phyloP scores from a whole-genome alignment of 257 asterid genomes.

The Salvia rosmarinus region DNA sequence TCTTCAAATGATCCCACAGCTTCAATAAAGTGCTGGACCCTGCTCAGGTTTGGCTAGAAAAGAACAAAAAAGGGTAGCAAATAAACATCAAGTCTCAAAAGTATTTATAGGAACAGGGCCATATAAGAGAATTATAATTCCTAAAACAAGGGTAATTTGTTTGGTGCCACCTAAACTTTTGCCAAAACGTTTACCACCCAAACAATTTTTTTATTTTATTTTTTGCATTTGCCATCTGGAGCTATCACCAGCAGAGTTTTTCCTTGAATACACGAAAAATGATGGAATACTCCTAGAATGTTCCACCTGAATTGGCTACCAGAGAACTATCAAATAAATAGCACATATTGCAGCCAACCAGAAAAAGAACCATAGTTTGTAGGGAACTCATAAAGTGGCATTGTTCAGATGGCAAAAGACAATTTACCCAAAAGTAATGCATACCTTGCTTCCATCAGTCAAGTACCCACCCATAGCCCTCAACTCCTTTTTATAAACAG shows the following conservation, averaged over 20 bases:
- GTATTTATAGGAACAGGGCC: neutral
- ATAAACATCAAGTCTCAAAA: conserved; percentile 27
- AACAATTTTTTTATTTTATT: neutral
- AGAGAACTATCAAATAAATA: neutral
- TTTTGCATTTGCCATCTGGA: neutral
- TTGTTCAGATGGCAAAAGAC: neutral
- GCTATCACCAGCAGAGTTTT: neutral
- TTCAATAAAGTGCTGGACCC: conserved; percentile 90
- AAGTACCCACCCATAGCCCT: conserved; percentile 77
- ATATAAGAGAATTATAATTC: conserved; percentile 11
- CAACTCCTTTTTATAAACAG: conserved; percentile 92
- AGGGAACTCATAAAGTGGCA: neutral
- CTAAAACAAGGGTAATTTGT: neutral
- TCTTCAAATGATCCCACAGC: conserved; percentile 95
- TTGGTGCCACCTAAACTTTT: neutral
- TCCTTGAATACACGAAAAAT: neutral
- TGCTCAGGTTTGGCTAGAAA: conserved; percentile 76
- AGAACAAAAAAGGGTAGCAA: conserved; percentile 20
- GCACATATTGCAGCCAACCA: neutral
- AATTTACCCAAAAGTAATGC: conserved; percentile 20
- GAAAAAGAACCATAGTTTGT: neutral
- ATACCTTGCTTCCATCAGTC: conserved; percentile 90
- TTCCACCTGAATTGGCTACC: conserved; percentile 1
- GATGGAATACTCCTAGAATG: neutral
- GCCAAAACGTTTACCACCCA: neutral